Conservation (phyloP, 2,329 filamentous ascomycete species). For the Exophiala phaeomuriformis region DNA sequence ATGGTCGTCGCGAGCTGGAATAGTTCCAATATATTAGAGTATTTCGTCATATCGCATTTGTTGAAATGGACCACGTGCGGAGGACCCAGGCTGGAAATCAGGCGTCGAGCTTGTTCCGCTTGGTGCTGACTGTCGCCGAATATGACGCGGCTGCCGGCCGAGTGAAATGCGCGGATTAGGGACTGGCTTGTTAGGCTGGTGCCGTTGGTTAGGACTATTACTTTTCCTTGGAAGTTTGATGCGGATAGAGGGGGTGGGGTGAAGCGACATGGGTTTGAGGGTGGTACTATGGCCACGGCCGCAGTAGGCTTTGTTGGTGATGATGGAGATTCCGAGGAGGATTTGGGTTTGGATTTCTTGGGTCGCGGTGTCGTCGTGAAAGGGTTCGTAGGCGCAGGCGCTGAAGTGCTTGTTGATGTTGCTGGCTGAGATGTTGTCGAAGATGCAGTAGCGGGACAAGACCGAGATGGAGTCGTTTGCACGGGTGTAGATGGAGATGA, state of each 20-base stretch:
- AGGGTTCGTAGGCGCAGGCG: no score
- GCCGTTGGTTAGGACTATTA: slow-evolving; percentile 23
- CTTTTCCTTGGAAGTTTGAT: slow-evolving; percentile 22
- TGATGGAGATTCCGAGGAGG: slow-evolving; percentile 1
- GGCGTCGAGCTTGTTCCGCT: slow-evolving; percentile 24
- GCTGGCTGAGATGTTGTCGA: no score
- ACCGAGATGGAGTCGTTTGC: slow-evolving; percentile 1
- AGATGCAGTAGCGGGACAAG: background rate
- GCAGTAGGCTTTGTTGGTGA: slow-evolving; percentile 7
- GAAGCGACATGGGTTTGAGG: slow-evolving; percentile 21
- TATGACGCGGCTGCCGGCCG: slow-evolving; percentile 37
- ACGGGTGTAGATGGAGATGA: background rate
- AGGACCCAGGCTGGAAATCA: slow-evolving; percentile 19
- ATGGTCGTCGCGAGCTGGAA: slow-evolving; percentile 42
- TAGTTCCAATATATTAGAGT: slow-evolving; percentile 41
- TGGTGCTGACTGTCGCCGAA: slow-evolving; percentile 38
- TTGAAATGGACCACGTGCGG: slow-evolving; percentile 33
- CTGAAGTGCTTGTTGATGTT: background rate
- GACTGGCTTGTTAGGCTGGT: slow-evolving; percentile 42
- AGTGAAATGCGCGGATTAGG: slow-evolving; percentile 36
- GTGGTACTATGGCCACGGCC: background rate
- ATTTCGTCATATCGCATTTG: slow-evolving; percentile 39
- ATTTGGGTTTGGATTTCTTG: background rate
- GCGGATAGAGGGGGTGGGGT: slow-evolving; percentile 16
- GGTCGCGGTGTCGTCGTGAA: background rate